Conservation (phyloP, 2,329 filamentous ascomycete species). For the Cercospora sp. region DNA sequence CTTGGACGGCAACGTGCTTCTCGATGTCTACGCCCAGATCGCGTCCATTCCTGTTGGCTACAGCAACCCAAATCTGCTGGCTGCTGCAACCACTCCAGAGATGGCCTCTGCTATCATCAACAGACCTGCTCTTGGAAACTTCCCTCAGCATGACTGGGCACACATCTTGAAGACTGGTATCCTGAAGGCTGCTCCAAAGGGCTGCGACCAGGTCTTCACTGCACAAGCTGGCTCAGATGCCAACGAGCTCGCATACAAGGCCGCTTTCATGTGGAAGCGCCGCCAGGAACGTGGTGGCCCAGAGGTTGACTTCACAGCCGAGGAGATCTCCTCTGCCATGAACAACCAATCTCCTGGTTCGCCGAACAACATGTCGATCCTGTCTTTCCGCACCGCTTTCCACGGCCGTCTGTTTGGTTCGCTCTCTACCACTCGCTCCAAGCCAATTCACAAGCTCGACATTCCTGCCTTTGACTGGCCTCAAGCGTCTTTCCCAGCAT, state of each 20-base stretch:
- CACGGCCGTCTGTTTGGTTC: conserved; percentile 87
- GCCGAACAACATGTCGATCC: conserved; percentile 74
- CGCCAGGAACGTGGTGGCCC: conserved; percentile 77
- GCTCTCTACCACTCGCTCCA: conserved; percentile 84
- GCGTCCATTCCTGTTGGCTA: conserved; percentile 90
- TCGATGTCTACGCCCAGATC: conserved; percentile 88
- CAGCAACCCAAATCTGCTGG: conserved; percentile 77
- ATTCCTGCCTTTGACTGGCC: conserved; percentile 96
- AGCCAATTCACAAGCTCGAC: conserved; percentile 92
- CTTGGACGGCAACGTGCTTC: conserved; percentile 67
- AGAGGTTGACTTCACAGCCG: conserved; percentile 73
- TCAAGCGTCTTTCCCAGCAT: conserved; percentile 77
- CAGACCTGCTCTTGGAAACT: conserved; percentile 85
- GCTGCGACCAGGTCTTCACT: conserved; percentile 85
- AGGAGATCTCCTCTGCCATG: conserved; percentile 76
- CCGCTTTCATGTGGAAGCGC: conserved; percentile 89
- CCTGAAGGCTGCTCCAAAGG: conserved; percentile 78
- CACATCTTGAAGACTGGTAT: conserved; percentile 76
- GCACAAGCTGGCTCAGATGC: conserved; percentile 86
- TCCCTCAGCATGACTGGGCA: conserved; percentile 82
- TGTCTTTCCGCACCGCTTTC: conserved; percentile 86
- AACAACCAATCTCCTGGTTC: conserved; percentile 76
- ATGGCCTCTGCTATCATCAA: conserved; percentile 83
- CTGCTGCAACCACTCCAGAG: conserved; percentile 70
- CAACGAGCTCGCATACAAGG: conserved; percentile 94